Base-by-base conservation (phyloP, 2,329 filamentous ascomycete species). In the Ploettnerulaceae sp. region DNA sequence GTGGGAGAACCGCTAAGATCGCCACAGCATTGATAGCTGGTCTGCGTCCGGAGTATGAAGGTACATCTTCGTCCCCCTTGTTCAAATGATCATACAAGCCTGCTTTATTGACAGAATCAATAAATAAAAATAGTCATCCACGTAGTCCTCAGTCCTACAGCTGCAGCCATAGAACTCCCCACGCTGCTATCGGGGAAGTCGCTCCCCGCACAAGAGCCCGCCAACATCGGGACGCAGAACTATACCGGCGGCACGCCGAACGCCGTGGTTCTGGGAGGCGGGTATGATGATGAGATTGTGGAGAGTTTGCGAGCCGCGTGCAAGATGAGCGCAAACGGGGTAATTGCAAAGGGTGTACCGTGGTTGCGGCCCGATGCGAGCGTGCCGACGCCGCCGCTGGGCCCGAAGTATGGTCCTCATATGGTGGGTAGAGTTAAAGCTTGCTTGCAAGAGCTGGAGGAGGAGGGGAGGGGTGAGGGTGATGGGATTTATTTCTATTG, bases 401-500 rank as follows among this genome's bases (percentile, higher is more conserved):
- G 39, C 11, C 28, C 39, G 7, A 42, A 42, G 15, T 42, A 42
- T 33, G 39, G 39, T 8, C 26, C 39, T 4, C 25, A 26, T 6
- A 33, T 42, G 39, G 39, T 33, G 1, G 24, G 20, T 2, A 32
- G 39, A 24, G 39, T 42, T 20, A 42, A 42, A 9, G 15, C 28
- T 7, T 26, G 25, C 12, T 25, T 42, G 39, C 24, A 20, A 9
- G 39, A 42, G 18, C n/a, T 42, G 3, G 28, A 42, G 24, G 39
- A 42, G 9, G 39, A 42, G 22, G 39, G 39, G 20, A 42, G 39
- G 12, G 26, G 17, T 7, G 24, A 32, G 18, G 39, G 39, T 8
- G 39, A 42, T n/a, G 39, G 39, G 3, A 20, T 42, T 12, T 42
- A 42, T 17, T 42, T 42, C 20, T 42, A 31, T n/a, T 42, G 28